Evolutionary conservation across 441 rosid species (phyloP).

Genomic region (Kokia cookei): DNA sequence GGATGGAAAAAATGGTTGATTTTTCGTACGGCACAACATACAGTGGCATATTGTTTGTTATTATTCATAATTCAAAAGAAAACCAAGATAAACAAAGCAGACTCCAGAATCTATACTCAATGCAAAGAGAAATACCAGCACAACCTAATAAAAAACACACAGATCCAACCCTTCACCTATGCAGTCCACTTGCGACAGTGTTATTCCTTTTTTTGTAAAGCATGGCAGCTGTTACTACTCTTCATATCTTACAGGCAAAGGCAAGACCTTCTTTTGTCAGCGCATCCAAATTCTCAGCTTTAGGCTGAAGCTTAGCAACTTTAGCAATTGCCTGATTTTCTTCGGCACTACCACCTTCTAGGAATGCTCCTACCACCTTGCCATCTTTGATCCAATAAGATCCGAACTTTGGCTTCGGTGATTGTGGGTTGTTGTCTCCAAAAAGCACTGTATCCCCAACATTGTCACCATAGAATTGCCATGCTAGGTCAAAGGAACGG

Average conservation of each 20-base stretch:
- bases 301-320: slow-evolving; percentile 69
- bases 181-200: neutral
- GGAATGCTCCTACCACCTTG: slow-evolving; percentile 80
- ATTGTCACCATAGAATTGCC: slow-evolving; percentile 98
- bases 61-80: neutral
- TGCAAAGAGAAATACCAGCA: neutral
- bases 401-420: slow-evolving; percentile 71
- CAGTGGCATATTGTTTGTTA: neutral
- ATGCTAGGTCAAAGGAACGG: slow-evolving; percentile 82
- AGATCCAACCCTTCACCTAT: neutral
- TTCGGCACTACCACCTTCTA: slow-evolving; percentile 83
- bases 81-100: neutral
- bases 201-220: neutral
- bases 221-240: neutral
- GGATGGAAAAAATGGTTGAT: too few species aligned
- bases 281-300: slow-evolving; percentile 43
- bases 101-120: neutral
- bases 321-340: slow-evolving; percentile 91
- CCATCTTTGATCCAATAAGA: slow-evolving; percentile 88
- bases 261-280: slow-evolving; percentile 65
- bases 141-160: neutral
- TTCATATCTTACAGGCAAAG: slow-evolving; percentile 37
- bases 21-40: too few species aligned
- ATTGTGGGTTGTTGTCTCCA: slow-evolving; percentile 63
- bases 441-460: slow-evolving; percentile 82